These are phyloP conservation scores for Phytophthora agathidicida DNA, from an alignment of 352 stramenopile species.

Conservation along the genomic window DNA sequence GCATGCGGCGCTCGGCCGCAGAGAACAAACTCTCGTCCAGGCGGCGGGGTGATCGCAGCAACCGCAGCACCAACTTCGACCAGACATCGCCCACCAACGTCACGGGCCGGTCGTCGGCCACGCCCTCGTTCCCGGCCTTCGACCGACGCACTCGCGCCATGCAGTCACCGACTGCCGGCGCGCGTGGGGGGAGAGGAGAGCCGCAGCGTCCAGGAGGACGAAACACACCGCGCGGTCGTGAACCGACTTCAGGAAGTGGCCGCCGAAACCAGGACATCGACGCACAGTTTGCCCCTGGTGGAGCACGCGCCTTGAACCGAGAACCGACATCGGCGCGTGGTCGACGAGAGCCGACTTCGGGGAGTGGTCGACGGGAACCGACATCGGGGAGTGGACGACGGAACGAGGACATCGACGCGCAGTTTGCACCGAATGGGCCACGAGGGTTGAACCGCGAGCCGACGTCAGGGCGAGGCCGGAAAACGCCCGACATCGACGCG, in stretches of 20 bases:
- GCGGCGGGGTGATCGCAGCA: slow-evolving; percentile 13
- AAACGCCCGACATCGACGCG: slow-evolving; percentile 9
- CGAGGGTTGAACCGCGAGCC: slow-evolving; percentile 9
- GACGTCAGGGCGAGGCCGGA: slow-evolving; percentile 15
- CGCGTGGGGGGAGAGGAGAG: background rate
- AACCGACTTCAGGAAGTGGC: slow-evolving; percentile 7
- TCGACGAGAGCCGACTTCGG: slow-evolving; percentile 13
- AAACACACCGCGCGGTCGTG: slow-evolving; percentile 1
- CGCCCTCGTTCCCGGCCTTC: slow-evolving; percentile 41
- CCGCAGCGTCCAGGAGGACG: slow-evolving; percentile 1
- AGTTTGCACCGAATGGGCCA: slow-evolving; percentile 7
- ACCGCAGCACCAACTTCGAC: slow-evolving; percentile 13
- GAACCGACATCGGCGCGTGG: background rate
- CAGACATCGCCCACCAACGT: slow-evolving; percentile 30
- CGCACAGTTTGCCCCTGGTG: slow-evolving; percentile 5
- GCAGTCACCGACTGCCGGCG: slow-evolving; percentile 17
- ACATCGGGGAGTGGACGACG: slow-evolving; percentile 12
- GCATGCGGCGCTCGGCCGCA: slow-evolving; percentile 15
- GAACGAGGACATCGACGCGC: background rate
- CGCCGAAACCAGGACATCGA: slow-evolving; percentile 26
- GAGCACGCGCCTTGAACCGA: slow-evolving; percentile 1
- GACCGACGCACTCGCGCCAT: slow-evolving; percentile 24
- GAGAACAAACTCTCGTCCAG: slow-evolving; percentile 19
- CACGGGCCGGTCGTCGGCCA: slow-evolving; percentile 23
- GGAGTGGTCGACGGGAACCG: slow-evolving; percentile 9